phyloP scores from a whole-genome alignment of 2,329 filamentous ascomycete genomes.

The Colletotrichum orbiculare region DNA sequence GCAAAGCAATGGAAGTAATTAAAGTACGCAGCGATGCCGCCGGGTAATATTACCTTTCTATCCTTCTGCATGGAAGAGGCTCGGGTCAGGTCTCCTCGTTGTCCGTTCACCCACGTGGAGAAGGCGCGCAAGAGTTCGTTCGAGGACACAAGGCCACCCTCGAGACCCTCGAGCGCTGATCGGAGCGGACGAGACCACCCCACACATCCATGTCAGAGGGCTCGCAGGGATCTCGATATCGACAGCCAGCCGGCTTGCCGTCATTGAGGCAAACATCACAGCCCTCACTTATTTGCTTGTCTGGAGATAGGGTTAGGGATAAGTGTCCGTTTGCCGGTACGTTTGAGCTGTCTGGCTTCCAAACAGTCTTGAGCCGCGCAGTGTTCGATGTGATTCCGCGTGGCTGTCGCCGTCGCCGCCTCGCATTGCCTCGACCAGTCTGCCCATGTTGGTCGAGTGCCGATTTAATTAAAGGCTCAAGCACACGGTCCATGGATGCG shows the following conservation, averaged over 20 bases:
- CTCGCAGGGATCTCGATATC: constrained; percentile 21
- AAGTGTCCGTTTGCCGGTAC: too few species aligned
- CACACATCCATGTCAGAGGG: neutral
- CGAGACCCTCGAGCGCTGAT: constrained; percentile 6
- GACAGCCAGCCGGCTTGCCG: constrained; percentile 8
- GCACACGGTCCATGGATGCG: constrained; percentile 15
- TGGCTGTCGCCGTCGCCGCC: too few species aligned
- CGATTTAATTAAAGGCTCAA: constrained; percentile 35
- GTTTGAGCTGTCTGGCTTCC: too few species aligned
- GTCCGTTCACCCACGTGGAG: constrained; percentile 14
- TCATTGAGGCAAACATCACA: neutral
- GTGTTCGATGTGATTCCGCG: too few species aligned
- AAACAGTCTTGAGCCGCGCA: too few species aligned
- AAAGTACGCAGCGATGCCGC: too few species aligned
- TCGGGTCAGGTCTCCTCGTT: too few species aligned
- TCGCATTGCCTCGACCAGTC: constrained; percentile 1
- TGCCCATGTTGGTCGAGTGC: constrained; percentile 25
- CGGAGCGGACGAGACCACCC: constrained; percentile 26
- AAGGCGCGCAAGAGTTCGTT: constrained; percentile 12
- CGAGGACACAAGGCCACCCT: constrained; percentile 9
- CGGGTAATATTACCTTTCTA: too few species aligned
- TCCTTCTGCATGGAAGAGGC: too few species aligned
- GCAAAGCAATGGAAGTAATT: too few species aligned
- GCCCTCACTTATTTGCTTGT: too few species aligned
- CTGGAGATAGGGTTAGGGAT: too few species aligned